Base-by-base conservation (phyloP, 2,329 filamentous ascomycete species). In the Trichoderma breve region DNA sequence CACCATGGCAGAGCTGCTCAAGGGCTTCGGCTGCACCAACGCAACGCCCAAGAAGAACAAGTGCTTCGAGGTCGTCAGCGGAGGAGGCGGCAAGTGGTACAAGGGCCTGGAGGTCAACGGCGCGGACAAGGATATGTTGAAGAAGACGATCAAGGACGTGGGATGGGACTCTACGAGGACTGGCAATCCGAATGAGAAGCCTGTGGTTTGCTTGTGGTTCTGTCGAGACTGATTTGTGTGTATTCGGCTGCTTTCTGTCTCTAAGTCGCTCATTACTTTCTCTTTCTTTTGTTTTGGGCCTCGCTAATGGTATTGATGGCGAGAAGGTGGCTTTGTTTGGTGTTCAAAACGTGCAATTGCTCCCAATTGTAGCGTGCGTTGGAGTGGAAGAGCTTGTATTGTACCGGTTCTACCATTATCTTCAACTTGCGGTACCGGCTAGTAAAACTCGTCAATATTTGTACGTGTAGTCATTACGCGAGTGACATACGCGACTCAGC, bases 131-230 rank as follows among this genome's bases (percentile, higher is more conserved):
- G 83, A 83, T 11, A 79, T 82, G 36, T 80, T 88, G 74, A 82
- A 81, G 73, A 84, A 84, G 82, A 84, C 83, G 0, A 80, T 92
- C 72, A 83, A 80, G 72, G 84, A 89, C 1, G 76, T 90, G 11
- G 90, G 90, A 0, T 92, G 90, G 89, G 86, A 89, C 47, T 77
- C 78, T 21, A 82, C 81, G 2, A 78, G 88, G 9, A 86, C 82
- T 1, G 88, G 88, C 0, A 78, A 83, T 18, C 77, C 79, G 0
- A 83, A 84, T 0, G 82, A 84, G 75, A 87, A 86, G 79, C 86
- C 86, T 0, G 84, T 89, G 3, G 86, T 90, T n/a, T 90, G 87
- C 78, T 74, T 91, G 18, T 91, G 88, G 83, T 82, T 90, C 70
- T 87, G 85, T 21, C 89, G 88, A 78, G 85, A 83, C 63, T 88